phyloP scores from a whole-genome alignment of 2,329 filamentous ascomycete genomes.

The Cryphonectria radicalis region DNA sequence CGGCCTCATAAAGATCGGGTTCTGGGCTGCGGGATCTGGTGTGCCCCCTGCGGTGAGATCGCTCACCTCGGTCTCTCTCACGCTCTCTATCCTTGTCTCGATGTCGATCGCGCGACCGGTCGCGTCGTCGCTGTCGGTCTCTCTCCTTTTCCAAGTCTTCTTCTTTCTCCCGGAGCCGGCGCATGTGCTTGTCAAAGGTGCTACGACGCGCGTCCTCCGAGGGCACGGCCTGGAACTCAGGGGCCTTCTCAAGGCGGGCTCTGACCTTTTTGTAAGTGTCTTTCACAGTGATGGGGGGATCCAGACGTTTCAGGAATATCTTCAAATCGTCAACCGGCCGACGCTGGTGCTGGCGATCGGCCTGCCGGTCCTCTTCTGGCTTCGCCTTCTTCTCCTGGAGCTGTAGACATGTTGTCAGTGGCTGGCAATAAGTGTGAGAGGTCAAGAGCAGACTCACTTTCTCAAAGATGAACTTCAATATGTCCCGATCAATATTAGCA shows the following conservation, averaged over 20 bases:
- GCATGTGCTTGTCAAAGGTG: constrained; percentile 91
- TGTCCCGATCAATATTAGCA: constrained; percentile 82
- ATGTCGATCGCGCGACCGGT: constrained; percentile 49
- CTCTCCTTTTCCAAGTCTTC: constrained; percentile 76
- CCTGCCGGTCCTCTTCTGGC: constrained; percentile 79
- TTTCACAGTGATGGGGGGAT: constrained; percentile 75
- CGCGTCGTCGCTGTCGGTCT: constrained; percentile 55
- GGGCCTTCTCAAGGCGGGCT: constrained; percentile 75
- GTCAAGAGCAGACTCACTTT: constrained; percentile 56
- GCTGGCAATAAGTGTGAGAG: neutral
- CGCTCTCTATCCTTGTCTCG: constrained; percentile 54
- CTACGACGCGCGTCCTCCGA: constrained; percentile 81
- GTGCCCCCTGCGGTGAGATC: constrained; percentile 64
- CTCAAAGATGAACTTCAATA: constrained; percentile 80
- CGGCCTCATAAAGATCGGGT: constrained; percentile 90
- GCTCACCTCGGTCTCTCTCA: constrained; percentile 59
- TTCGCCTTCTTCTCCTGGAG: constrained; percentile 85
- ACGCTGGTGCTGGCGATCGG: constrained; percentile 79
- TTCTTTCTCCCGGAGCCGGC: constrained; percentile 88
- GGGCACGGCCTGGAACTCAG: constrained; percentile 82
- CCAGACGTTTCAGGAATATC: constrained; percentile 84
- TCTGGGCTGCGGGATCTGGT: constrained; percentile 80
- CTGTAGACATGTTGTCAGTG: constrained; percentile 45
- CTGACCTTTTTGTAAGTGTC: constrained; percentile 92
- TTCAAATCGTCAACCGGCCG: constrained; percentile 83